Base-by-base conservation (phyloP, 306 rosid species). In the Rubus parviflorus region DNA sequence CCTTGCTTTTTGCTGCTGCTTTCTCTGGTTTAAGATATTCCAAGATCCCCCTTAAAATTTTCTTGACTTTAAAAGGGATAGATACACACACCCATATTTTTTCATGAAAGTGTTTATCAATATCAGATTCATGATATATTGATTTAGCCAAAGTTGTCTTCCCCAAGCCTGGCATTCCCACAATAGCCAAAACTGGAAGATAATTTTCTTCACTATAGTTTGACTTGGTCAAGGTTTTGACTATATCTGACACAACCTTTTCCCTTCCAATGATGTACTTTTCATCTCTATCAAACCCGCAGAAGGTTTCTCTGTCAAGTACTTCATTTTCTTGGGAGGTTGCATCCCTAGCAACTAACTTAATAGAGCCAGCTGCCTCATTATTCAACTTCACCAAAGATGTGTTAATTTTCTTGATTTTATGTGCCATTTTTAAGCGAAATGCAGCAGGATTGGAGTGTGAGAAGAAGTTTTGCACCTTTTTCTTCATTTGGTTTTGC, bases 281-380 rank as follows among this genome's bases (percentile, higher is more conserved):
- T 12, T 66, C 71, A n/a, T 66, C 17, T 5, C 4, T n/a, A 9
- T 8, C 30, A n/a, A 42, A 67, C 52, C 3, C 0, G 47, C 35
- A 67, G 16, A 8, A 0, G 7, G 71, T 67, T 12, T 67, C 71
- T 8, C 71, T 67, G 1, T 42, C 17, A 7, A 62, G 42, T 2
- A 5, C n/a, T 30, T 14, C 43, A 25, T 14, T 7, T 4, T 62
- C 42, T 62, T 62, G 43, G 4, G 67, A 14, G 67, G 67, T 14
- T 62, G 67, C 38, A 1, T 60, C 17, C 42, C 42, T 30, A 61
- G 42, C 76, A 79, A 80, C 84, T 16, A 75, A 62, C 13, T 73
- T 76, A 16, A 49, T 10, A 38, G 4, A 16, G 67, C 48, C 20
- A 48, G 22, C 8, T 1, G 76, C 77, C 0, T 63, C 6, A 19